These are phyloP conservation scores for Beta corolliflora DNA, from an alignment of 179 eudicot species.

Conservation along the genomic window DNA sequence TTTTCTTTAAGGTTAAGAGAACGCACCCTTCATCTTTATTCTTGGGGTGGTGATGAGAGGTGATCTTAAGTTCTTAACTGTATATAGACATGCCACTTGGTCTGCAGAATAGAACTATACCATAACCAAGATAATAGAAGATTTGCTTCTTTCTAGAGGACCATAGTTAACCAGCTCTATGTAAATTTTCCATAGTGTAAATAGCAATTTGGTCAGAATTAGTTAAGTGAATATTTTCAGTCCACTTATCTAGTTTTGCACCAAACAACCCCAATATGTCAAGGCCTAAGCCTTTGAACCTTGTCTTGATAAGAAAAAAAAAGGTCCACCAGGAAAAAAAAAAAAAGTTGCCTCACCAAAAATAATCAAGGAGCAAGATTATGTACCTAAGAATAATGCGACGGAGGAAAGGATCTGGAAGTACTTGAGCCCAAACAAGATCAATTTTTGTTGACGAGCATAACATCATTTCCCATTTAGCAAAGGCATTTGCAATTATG, in stretches of 20 bases:
- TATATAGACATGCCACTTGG: background rate
- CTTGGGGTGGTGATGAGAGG: too few species aligned
- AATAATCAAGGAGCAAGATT: conserved; percentile 2
- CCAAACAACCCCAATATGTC: background rate
- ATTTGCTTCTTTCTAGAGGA: background rate
- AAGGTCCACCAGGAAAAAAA: background rate
- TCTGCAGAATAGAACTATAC: background rate
- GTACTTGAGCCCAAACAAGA: conserved; percentile 92
- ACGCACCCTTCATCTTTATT: too few species aligned
- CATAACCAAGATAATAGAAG: background rate
- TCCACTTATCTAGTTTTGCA: background rate
- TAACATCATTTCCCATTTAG: conserved; percentile 88
- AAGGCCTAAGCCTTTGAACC: background rate
- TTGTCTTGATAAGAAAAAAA: conserved; percentile 11
- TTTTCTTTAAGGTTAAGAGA: too few species aligned
- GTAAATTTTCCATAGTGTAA: background rate
- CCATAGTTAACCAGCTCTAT: background rate
- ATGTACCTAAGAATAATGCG: conserved; percentile 85
- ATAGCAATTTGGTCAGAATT: background rate
- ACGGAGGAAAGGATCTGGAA: conserved; percentile 81
- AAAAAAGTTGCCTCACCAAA: background rate
- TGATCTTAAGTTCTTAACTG: too few species aligned
- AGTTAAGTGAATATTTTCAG: background rate
- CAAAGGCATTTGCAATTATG: conserved; percentile 61
- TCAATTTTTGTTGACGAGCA: conserved; percentile 74